Evolutionary conservation across 805 yeast genomes (phyloP), one percentile per base, ranked within the genome.

Genomic region (Sugiyamaella floridensis): DNA sequence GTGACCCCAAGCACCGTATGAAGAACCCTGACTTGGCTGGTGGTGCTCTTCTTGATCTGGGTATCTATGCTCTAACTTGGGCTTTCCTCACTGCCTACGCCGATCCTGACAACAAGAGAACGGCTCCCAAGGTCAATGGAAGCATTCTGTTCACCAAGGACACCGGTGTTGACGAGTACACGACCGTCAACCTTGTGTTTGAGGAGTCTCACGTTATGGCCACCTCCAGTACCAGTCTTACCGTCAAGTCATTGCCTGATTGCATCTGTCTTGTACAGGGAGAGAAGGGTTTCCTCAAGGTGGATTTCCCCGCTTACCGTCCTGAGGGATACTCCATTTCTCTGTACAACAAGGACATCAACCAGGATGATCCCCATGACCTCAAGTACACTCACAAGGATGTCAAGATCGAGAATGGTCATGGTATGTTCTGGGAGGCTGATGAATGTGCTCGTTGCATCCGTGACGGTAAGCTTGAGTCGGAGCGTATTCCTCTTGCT

Each of bases 371-470:
- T 19, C 44, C 40, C 40, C 43, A 28, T 11, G 47, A 45, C 42
- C 14, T 18, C 40, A 20, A 29, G 16, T 22, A 28, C 40, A 26
- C 43, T 40, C 34, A 19, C 50, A 20, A 49, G 45, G 42, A 53
- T 32, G 49, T 50, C 34, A 7, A 34, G 8, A 45, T 60, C 29
- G 58, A 58, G 10, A 66, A 51, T 22, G 56, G 65, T 45, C 63
- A 67, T 47, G 85, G 85, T 0, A 75, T 79, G 62, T 76, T 76
- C 58, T 75, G 74, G 63, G 84, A 80, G 65, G 83, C 83, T 1
- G 75, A 78, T 58, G 81, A 77, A 4, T 74, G 73, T 29, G 83
- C 80, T 2, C 63, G 70, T 46, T 77, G 74, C 50, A 66, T 80
- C 42, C 50, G 60, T 5, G 66, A 63, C 14, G 79, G 79, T 11